phyloP scores from a whole-genome alignment of 2,329 filamentous ascomycete genomes.

The Aspergillus fijiensis region DNA sequence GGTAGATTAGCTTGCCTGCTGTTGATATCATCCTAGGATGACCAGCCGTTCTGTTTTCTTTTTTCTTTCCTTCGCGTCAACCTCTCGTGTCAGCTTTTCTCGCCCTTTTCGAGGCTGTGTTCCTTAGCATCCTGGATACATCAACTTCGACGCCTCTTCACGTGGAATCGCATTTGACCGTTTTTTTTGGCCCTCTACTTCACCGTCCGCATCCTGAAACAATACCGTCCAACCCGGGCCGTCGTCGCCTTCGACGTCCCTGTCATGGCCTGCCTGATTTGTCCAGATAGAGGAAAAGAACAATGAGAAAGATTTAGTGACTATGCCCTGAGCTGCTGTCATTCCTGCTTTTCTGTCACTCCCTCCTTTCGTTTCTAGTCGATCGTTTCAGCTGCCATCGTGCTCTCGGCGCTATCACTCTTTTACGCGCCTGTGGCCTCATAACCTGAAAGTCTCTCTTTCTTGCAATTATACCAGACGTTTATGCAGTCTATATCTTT shows the following conservation, averaged over 20 bases:
- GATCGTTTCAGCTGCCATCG: background rate
- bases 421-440: slow-evolving; percentile 4
- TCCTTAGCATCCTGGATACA: background rate
- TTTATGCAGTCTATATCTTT: slow-evolving; percentile 6
- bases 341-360: background rate
- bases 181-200: slow-evolving; percentile 17
- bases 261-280: slow-evolving; percentile 16
- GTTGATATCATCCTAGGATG: slow-evolving; percentile 1
- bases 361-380: slow-evolving; percentile 3
- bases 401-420: background rate
- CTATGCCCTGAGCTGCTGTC: slow-evolving; percentile 7
- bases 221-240: slow-evolving; percentile 9
- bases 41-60: background rate
- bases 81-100: background rate
- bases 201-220: slow-evolving; percentile 24
- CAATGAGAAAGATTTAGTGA: slow-evolving; percentile 7
- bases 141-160: slow-evolving; percentile 3
- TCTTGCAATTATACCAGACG: background rate
- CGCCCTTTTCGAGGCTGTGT: slow-evolving; percentile 1
- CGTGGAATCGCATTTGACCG: slow-evolving; percentile 1
- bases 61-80: background rate
- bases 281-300: slow-evolving; percentile 4
- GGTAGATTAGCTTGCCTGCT: background rate
- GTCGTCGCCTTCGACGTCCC: slow-evolving; percentile 14
- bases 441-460: background rate